Evolutionary conservation across 495 filamentous ascomycete genomes (phyloP).

Genomic region (Talaromyces nanjingensis): DNA sequence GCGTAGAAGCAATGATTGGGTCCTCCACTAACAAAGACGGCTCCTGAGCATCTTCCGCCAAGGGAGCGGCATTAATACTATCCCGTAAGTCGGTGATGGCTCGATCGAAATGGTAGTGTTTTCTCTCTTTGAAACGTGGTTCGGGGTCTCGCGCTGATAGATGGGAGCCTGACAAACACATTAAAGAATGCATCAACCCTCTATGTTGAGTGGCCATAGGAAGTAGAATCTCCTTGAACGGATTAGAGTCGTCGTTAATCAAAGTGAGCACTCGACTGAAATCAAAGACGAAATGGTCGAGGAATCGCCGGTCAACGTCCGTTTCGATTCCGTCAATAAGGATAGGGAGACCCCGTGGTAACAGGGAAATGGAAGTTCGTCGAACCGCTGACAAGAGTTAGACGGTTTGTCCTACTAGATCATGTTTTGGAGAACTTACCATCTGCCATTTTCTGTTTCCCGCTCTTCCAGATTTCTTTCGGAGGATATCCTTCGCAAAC

Average conservation of each 20-base stretch:
- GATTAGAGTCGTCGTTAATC: conserved; percentile 78
- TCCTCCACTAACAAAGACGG: conserved; percentile 40
- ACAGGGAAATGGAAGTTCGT: conserved; percentile 5
- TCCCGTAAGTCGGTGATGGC: conserved; percentile 40
- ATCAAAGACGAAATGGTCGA: conserved; percentile 79
- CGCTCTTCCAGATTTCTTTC: conserved; percentile 79
- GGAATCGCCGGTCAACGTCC: conserved; percentile 71
- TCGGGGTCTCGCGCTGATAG: conserved; percentile 47
- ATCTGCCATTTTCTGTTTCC: conserved; percentile 68
- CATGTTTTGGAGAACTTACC: conserved; percentile 39
- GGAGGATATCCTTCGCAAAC: conserved; percentile 91
- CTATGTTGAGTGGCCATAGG: conserved; percentile 78
- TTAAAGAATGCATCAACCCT: conserved; percentile 87
- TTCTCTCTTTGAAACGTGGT: conserved; percentile 37
- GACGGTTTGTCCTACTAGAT: neutral
- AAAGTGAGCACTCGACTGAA: conserved; percentile 76
- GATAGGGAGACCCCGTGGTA: conserved; percentile 61
- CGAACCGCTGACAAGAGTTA: conserved; percentile 8
- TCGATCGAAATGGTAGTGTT: conserved; percentile 40
- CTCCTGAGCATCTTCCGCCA: conserved; percentile 15
- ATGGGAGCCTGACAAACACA: conserved; percentile 80
- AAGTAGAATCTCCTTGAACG: conserved; percentile 82
- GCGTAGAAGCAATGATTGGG: conserved; percentile 67
- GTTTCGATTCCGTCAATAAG: conserved; percentile 85
- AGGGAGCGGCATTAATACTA: conserved; percentile 32